Evolutionary conservation across 176 grass and related monocot species (phyloP), one percentile per base, ranked within the genome.

Genomic region (Eragrostis curvula): DNA sequence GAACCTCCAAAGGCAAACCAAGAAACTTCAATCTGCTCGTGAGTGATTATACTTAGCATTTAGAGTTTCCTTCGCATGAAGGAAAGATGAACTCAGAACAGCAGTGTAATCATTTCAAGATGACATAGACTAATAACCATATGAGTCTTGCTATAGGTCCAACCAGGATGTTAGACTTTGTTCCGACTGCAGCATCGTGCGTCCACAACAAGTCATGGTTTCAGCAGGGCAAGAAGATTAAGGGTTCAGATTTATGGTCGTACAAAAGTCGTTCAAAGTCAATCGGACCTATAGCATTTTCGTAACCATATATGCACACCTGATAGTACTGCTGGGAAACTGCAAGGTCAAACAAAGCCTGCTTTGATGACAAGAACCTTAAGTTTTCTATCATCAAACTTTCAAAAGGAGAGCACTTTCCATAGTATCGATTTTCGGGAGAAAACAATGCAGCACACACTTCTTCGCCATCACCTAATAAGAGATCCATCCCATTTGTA

Each of bases 1-100:
- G 95, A 97, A 42, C 91, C 92, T 56, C 95, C 95, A 80, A 97
- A 97, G 84, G 88, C 85, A 85, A 97, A 97, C 92, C 95, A 97
- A 72, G 80, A 84, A 88, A n/a, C n/a, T 68, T 94, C n/a, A n/a
- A 43, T 89, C 86, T 79, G 53, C 84, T 79, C 81, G 84, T 16
- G 92, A 83, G 30, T 84, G 51, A 85, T 92, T 97, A 81, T 90
- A 94, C 68, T 94, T 92, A 66, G 74, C 68, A 85, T 92, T 97
- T 46, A 97, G 85, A 4, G 85, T 88, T 85, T 87, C 95, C 95
- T 97, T 88, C 49, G 71, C 11, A 92, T 11, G 39, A 85, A 77
- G 87, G 51, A n/a, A 82, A 78, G 21, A 23, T 57, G 73, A 74
- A 59, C 44, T 82, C 79, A 78, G 75, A 72, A 65, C n/a, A 75